Evolutionary conservation across 495 filamentous ascomycete genomes (phyloP).

Genomic region (Glarea lozoyensis): DNA sequence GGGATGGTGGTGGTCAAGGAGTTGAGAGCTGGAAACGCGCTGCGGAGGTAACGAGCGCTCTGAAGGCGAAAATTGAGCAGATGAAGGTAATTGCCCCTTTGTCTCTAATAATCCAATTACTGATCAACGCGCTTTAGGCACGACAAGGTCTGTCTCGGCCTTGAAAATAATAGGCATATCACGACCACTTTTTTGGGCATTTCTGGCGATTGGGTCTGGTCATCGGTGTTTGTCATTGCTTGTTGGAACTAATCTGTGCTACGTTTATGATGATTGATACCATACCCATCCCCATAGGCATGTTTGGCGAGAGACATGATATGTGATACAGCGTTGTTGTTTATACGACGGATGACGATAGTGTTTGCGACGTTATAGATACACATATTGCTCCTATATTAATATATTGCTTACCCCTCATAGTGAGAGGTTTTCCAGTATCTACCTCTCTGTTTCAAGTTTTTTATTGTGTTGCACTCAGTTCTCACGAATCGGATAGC

Average conservation of each 20-base stretch:
- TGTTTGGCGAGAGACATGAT: not conserved
- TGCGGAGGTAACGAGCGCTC: constrained; percentile 94
- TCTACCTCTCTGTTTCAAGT: too few relatives aligned
- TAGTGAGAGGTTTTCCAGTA: too few relatives aligned
- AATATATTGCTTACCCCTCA: too few relatives aligned
- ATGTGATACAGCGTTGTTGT: not conserved
- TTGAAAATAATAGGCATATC: constrained; percentile 1
- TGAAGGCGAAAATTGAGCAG: constrained; percentile 91
- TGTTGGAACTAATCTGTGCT: not conserved
- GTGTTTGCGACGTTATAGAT: not conserved
- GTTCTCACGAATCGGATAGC: too few relatives aligned
- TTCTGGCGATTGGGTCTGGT: constrained; percentile 3
- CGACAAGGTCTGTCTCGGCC: constrained; percentile 20
- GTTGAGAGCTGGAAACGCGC: constrained; percentile 96
- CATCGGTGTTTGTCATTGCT: constrained; percentile 5
- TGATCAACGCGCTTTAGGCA: constrained; percentile 11
- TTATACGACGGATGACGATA: not conserved
- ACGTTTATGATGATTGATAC: not conserved
- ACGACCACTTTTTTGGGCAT: not conserved
- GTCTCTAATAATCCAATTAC: not conserved
- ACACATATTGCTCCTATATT: too few relatives aligned
- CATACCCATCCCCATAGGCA: not conserved
- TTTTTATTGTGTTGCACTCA: too few relatives aligned
- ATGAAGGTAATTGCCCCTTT: constrained; percentile 40
- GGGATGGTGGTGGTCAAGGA: constrained; percentile 37